Evolutionary conservation across 257 asterid genomes (phyloP), one percentile per base, ranked within the genome.

Genomic region (Scutellaria baicalensis): DNA sequence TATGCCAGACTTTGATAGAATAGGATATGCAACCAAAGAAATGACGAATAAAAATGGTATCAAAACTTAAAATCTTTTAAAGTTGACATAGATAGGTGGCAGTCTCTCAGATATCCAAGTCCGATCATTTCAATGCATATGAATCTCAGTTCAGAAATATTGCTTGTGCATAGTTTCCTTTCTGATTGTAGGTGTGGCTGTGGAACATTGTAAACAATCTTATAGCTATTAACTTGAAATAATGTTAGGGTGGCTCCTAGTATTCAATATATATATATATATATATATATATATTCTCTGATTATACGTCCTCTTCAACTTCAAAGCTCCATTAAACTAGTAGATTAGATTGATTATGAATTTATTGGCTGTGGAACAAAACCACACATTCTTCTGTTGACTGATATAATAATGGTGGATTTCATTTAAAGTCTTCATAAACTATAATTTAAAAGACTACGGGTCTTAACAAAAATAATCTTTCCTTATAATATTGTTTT

Each of bases 261-360:
- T 44, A 55, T 49, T 60, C 39, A 31, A 68, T 23, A 13, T 57
- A 33, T 48, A 33, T 49, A 40, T 27, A 2, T 57, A n/a, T n/a
- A n/a, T n/a, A 68, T 23, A 13, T 57, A 33, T 48, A 33, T 49
- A 40, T 27, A 2, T 57, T 57, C 71, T 71, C 42, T 48, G 48
- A 43, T 16, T 63, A 40, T 45, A 43, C 55, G 44, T 42, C 39
- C 45, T 75, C 64, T 49, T 60, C 72, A 57, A 42, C 77, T 65
- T 57, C 44, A 67, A 40, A 54, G 51, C 59, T 66, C 52, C 57
- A 40, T 59, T 68, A 59, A 27, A 21, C 80, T 79, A 59, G 61
- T 69, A 18, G 57, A 20, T 43, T 62, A 59, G 55, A 39, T 40
- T 68, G 54, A 36, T 55, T 45, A 33, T 61, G 14, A 49, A 33